phyloP scores from a whole-genome alignment of 768 basidiomycete genomes.

The Lentinula guzmanii region DNA sequence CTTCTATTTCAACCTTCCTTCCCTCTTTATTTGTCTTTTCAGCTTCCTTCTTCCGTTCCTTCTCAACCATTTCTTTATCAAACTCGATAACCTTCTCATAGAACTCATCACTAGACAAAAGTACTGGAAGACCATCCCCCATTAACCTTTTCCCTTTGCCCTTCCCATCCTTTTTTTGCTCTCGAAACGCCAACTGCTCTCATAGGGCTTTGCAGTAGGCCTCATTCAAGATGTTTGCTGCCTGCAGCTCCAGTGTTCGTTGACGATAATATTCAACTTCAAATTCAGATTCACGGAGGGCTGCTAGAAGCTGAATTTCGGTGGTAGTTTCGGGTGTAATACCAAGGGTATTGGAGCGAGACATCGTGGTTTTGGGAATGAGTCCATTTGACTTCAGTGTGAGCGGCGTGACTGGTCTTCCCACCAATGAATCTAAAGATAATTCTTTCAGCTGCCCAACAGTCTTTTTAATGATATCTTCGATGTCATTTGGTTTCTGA shows the following conservation, averaged over 20 bases:
- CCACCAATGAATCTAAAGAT: not conserved
- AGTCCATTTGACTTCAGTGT: not conserved
- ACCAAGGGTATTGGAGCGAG: not conserved
- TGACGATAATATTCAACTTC: not conserved
- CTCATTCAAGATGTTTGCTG: not conserved
- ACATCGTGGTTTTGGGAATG: slow-evolving; percentile 3
- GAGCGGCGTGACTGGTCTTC: not conserved
- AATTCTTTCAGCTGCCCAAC: not conserved
- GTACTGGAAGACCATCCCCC: not conserved
- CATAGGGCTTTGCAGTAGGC: not conserved
- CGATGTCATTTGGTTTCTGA: not conserved
- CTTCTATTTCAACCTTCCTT: not conserved
- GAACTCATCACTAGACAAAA: not conserved
- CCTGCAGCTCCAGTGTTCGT: not conserved
- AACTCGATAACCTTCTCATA: not conserved
- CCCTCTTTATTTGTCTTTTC: not conserved
- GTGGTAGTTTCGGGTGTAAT: not conserved
- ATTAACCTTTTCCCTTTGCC: not conserved
- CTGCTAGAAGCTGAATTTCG: not conserved
- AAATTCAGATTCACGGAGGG: not conserved
- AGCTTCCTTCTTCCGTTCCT: not conserved
- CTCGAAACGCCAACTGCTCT: not conserved
- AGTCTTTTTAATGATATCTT: not conserved
- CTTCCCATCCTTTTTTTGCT: not conserved
- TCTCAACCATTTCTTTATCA: not conserved